Percentiles rank a stretch among this genome's conserved stretches.
phyloP scores from a whole-genome alignment of 495 filamentous ascomycete species.

The Penicillium taxi region DNA sequence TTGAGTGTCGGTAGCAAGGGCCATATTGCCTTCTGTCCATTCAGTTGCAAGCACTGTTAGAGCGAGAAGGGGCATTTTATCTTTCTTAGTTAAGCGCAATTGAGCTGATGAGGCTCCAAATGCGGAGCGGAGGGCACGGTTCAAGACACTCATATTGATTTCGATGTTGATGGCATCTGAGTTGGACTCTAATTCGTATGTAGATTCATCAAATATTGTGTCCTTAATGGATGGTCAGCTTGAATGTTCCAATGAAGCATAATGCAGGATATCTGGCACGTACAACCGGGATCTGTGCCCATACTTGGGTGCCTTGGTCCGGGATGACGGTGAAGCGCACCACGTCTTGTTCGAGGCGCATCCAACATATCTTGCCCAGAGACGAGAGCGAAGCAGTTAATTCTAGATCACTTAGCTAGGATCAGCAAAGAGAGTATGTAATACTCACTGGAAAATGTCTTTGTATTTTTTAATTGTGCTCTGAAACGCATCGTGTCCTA shows the following conservation, averaged over 20 bases:
- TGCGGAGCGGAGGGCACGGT: slow-evolving; percentile 80
- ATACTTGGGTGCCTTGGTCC: slow-evolving; percentile 89
- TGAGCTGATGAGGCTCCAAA: slow-evolving; percentile 65
- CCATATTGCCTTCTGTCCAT: slow-evolving; percentile 38
- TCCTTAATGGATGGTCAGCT: slow-evolving; percentile 40
- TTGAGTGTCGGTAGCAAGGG: slow-evolving; percentile 33
- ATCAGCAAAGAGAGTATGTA: background rate
- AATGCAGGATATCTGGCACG: slow-evolving; percentile 31
- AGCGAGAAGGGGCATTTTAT: slow-evolving; percentile 71
- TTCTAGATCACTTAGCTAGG: slow-evolving; percentile 43
- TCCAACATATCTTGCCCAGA: slow-evolving; percentile 87
- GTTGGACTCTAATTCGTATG: slow-evolving; percentile 77
- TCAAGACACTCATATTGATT: slow-evolving; percentile 71
- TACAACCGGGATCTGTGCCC: slow-evolving; percentile 62
- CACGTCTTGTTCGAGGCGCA: slow-evolving; percentile 75
- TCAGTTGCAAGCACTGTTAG: slow-evolving; percentile 67
- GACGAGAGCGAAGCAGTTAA: slow-evolving; percentile 77
- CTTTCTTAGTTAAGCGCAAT: slow-evolving; percentile 87
- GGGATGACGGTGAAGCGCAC: slow-evolving; percentile 93
- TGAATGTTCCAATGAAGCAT: too few species aligned
- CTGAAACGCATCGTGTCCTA: slow-evolving; percentile 63
- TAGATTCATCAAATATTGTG: slow-evolving; percentile 69
- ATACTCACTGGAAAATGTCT: slow-evolving; percentile 71
- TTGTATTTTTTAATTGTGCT: slow-evolving; percentile 69
- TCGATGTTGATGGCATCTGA: slow-evolving; percentile 85